Evolutionary conservation across 2,329 filamentous ascomycete genomes (phyloP).

Genomic region (Aspergillus eucalypticola): DNA sequence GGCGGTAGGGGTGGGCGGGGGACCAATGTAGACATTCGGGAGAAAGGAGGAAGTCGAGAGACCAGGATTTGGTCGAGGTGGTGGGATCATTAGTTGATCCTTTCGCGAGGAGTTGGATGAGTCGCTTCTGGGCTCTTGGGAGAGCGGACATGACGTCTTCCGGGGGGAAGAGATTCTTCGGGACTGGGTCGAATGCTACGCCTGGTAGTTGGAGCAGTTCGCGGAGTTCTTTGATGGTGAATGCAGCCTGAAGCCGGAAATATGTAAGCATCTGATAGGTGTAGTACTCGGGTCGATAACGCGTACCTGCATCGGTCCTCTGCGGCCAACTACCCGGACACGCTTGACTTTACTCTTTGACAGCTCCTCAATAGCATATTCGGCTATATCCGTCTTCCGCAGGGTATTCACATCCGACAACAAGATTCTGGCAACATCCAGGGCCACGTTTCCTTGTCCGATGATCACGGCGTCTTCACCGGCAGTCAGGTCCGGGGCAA

Average conservation of each 20-base stretch:
- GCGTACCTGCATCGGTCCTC: conserved; percentile 80
- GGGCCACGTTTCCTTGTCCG: conserved; percentile 92
- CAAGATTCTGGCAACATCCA: conserved; percentile 89
- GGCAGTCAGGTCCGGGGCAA: conserved; percentile 71
- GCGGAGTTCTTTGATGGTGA: conserved; percentile 91
- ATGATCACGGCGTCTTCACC: conserved; percentile 85
- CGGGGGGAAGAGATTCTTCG: conserved; percentile 65
- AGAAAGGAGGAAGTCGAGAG: conserved; percentile 79
- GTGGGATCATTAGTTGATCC: conserved; percentile 60
- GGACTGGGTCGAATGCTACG: conserved; percentile 71
- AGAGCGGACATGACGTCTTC: conserved; percentile 64
- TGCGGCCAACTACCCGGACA: conserved; percentile 83
- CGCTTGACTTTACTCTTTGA: conserved; percentile 71
- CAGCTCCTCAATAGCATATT: conserved; percentile 74
- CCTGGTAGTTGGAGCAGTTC: conserved; percentile 77
- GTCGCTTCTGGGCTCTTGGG: conserved; percentile 71
- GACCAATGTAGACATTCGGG: conserved; percentile 67
- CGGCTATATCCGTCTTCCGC: conserved; percentile 82
- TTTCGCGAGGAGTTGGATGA: conserved; percentile 79
- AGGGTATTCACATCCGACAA: conserved; percentile 73
- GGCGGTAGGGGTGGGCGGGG: conserved; percentile 45
- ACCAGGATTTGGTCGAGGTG: conserved; percentile 69
- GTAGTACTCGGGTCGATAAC: background rate
- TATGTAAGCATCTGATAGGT: background rate
- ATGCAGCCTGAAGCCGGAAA: conserved; percentile 66